Evolutionary conservation across 805 yeast species (phyloP), one percentile per base, ranked within the genome.

Genomic region (Barnettozyma vustinii): DNA sequence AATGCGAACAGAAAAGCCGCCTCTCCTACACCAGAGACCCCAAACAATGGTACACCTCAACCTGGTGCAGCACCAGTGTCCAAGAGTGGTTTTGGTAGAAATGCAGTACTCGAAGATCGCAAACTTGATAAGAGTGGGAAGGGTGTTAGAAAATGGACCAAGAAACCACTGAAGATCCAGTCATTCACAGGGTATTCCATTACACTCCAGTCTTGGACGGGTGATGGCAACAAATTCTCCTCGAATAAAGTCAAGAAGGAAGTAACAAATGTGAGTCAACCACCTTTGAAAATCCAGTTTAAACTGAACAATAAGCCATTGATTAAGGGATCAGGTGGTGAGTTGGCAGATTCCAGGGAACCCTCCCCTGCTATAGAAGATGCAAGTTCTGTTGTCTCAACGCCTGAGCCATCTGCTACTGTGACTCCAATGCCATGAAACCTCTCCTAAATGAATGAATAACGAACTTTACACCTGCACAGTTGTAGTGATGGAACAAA

Each of bases 131-230:
- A 74, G 19, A 58, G 70, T 20, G 76, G 76, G 4, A 64, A 58
- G 35, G 71, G 72, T 16, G 68, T 73, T 42, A 63, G 80, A 42
- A 65, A 64, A 48, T 77, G 82, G 82, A 52, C 48, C 9, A 69
- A 69, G 51, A 58, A 62, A 42, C 71, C 71, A 1, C 46, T 75
- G 9, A 59, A 60, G 12, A 57, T 77, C 36, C 69, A 67, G 49
- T 67, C 73, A 23, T 76, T 77, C 52, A 74, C 80, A 0, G 79
- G 80, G 5, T 69, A 65, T 50, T 61, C 57, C 21, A 69, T 69
- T 53, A 52, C 60, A 1, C 57, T 73, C 42, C 45, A 51, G 5
- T 56, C 67, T 13, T 75, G 79, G 80, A 56, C 57, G 8, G 76
- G 75, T 35, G 69, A 56, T 9, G 45, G 40, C 0, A 44, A 40